phyloP scores from a whole-genome alignment of 345 rosid genomes.

The Melaleuca alternifolia region DNA sequence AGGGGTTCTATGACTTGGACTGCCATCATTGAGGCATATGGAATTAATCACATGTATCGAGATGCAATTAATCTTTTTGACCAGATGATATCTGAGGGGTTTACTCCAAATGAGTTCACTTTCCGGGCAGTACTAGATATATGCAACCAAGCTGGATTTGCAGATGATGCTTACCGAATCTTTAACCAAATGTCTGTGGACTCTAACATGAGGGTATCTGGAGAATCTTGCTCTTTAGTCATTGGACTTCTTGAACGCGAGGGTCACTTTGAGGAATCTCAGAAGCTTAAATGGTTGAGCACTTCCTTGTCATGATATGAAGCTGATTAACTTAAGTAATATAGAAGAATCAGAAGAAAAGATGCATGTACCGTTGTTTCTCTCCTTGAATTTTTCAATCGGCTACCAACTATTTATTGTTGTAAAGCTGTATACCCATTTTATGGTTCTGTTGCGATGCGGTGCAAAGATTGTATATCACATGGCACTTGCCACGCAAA shows the following conservation, averaged over 20 bases:
- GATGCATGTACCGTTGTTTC: not conserved
- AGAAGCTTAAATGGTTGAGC: conserved; percentile 24
- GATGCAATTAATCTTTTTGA: conserved; percentile 53
- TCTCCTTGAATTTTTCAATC: not conserved
- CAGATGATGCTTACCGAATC: conserved; percentile 49
- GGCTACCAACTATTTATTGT: not conserved
- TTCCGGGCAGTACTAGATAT: conserved; percentile 46
- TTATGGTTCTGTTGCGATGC: not conserved
- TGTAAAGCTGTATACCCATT: not conserved
- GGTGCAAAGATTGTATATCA: not conserved
- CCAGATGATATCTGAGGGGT: conserved; percentile 49
- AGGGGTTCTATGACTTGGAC: conserved; percentile 84
- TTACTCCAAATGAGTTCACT: conserved; percentile 56
- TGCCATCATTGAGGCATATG: conserved; percentile 63
- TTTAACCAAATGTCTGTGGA: conserved; percentile 36
- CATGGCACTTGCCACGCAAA: not conserved
- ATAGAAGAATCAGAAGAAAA: not conserved
- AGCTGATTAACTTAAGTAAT: not conserved
- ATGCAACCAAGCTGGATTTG: conserved; percentile 64
- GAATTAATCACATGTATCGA: conserved; percentile 20
- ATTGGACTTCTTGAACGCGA: conserved; percentile 28
- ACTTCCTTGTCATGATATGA: not conserved
- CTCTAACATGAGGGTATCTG: conserved; percentile 33
- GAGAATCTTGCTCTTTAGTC: conserved; percentile 30
- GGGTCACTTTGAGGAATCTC: conserved; percentile 34